Evolutionary conservation across 2,329 filamentous ascomycete species (phyloP).

Genomic region (Exophiala spinifera): DNA sequence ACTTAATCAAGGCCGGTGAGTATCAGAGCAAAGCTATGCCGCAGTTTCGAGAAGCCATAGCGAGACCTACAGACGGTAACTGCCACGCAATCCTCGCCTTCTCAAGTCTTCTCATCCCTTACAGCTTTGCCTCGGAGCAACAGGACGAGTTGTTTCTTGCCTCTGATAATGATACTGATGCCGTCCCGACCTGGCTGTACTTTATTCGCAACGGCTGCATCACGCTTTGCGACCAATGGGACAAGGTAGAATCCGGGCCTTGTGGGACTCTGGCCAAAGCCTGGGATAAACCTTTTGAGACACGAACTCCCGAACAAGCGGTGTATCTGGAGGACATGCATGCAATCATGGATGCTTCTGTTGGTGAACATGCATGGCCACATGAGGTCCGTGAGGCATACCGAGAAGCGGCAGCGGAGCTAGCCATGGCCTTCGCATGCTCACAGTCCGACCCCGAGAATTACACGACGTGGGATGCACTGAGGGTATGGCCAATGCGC

Average conservation of each 20-base stretch:
- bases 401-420: conserved; percentile 3
- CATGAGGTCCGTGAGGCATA: background rate
- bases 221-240: conserved; percentile 29
- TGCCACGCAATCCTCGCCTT: conserved; percentile 14
- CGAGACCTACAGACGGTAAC: conserved; percentile 2
- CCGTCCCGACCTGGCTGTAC: conserved; percentile 25
- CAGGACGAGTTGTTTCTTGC: conserved; percentile 27
- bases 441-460: background rate
- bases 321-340: background rate
- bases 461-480: conserved; percentile 32
- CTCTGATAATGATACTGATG: conserved; percentile 3
- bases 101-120: conserved; percentile 23
- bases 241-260: conserved; percentile 20
- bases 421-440: conserved; percentile 8
- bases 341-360: background rate
- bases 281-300: conserved; percentile 35
- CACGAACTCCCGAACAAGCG: background rate
- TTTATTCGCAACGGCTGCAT: conserved; percentile 29
- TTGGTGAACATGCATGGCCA: background rate
- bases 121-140: conserved; percentile 22
- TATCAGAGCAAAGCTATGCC: conserved; percentile 32
- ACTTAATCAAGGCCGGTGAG: conserved; percentile 21
- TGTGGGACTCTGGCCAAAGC: conserved; percentile 22
- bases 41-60: conserved; percentile 24
- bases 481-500: conserved; percentile 38